Evolutionary conservation across 768 basidiomycete species (phyloP).

Genomic region (Pleurotus platypus): DNA sequence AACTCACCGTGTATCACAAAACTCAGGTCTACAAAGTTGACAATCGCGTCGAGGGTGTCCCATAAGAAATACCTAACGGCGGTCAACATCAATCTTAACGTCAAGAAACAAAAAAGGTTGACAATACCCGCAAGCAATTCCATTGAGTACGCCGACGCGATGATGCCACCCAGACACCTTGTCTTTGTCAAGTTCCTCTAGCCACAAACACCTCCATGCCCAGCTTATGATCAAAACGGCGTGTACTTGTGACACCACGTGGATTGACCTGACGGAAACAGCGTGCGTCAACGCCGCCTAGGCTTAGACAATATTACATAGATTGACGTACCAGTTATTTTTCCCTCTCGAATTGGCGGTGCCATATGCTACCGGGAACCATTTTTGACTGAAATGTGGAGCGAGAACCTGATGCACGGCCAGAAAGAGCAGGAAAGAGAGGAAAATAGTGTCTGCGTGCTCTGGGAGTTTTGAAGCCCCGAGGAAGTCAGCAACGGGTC

Average conservation of each 20-base stretch:
- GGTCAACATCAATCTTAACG: background rate
- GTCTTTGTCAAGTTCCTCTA: constrained; percentile 48
- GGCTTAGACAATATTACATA: background rate
- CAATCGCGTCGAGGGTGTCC: constrained; percentile 70
- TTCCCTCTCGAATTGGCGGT: constrained; percentile 40
- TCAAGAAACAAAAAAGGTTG: background rate
- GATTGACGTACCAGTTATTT: constrained; percentile 55
- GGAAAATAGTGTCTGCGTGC: constrained; percentile 50
- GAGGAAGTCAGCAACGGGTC: constrained; percentile 18
- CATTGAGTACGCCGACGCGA: constrained; percentile 51
- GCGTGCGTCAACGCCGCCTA: constrained; percentile 12
- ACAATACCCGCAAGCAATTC: constrained; percentile 64
- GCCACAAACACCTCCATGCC: constrained; percentile 49
- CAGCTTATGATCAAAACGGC: constrained; percentile 65
- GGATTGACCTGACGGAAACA: constrained; percentile 50
- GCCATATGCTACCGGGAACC: constrained; percentile 49
- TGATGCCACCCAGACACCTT: constrained; percentile 76
- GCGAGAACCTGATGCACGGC: constrained; percentile 55
- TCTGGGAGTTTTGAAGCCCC: constrained; percentile 53
- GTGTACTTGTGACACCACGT: constrained; percentile 71
- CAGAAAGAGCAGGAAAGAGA: constrained; percentile 55
- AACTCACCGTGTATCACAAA: constrained; percentile 72
- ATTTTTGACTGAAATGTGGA: constrained; percentile 43
- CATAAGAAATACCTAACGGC: constrained; percentile 70
- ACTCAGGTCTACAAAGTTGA: constrained; percentile 67